Conservation (phyloP, 768 basidiomycete genomes). For the Floccularia luteovirens region DNA sequence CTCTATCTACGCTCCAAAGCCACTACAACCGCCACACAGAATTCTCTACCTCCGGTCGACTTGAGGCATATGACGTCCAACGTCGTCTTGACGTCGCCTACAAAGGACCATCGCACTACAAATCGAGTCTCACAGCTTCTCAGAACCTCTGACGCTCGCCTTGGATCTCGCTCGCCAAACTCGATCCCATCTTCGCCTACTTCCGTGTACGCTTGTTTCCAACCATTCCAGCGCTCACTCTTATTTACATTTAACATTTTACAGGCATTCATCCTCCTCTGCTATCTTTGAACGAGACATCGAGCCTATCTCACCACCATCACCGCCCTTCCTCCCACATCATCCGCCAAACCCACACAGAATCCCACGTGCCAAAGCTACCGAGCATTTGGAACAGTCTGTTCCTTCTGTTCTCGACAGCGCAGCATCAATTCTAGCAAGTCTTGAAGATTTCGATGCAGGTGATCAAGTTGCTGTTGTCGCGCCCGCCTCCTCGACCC, state of each 20-base stretch:
- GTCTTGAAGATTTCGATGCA: slow-evolving; percentile 30
- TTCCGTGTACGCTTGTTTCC: slow-evolving; percentile 48
- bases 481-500: slow-evolving; percentile 30
- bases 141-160: slow-evolving; percentile 26
- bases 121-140: slow-evolving; percentile 40
- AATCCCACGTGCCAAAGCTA: slow-evolving; percentile 62
- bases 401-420: slow-evolving; percentile 83
- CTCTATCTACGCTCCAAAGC: too few species aligned
- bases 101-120: slow-evolving; percentile 17
- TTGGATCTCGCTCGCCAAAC: slow-evolving; percentile 61
- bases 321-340: slow-evolving; percentile 10
- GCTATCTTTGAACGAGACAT: slow-evolving; percentile 93
- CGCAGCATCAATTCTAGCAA: slow-evolving; percentile 67
- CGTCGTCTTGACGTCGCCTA: slow-evolving; percentile 29
- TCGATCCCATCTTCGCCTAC: slow-evolving; percentile 78
- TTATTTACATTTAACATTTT: slow-evolving; percentile 6
- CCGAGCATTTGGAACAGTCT: slow-evolving; percentile 69
- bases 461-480: slow-evolving; percentile 58
- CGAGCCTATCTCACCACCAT: slow-evolving; percentile 45
- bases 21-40: too few species aligned
- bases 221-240: slow-evolving; percentile 3
- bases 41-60: slow-evolving; percentile 31
- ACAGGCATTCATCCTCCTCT: slow-evolving; percentile 71
- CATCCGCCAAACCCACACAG: slow-evolving; percentile 58
- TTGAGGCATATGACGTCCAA: slow-evolving; percentile 46